Evolutionary conservation across 2,329 filamentous ascomycete genomes (phyloP), one percentile per base, ranked within the genome.

Genomic region (Bimuria novae-zelandiae): DNA sequence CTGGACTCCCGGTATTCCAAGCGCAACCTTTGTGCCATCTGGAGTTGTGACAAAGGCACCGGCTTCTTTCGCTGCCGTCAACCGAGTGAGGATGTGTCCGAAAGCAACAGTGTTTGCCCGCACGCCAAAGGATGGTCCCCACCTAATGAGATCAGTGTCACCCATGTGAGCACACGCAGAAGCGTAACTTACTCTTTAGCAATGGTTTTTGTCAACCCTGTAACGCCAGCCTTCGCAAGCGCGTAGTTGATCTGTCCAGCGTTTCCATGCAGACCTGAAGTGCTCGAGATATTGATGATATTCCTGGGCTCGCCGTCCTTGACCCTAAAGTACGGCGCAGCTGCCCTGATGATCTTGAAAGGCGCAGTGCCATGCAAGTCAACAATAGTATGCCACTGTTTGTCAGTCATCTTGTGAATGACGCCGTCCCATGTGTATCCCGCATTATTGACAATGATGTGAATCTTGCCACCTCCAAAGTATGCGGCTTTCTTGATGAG

Each of bases 391-490:
- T 94, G 88, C 90, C 90, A 95, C 80, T 95, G 90, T 78, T 90
- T 90, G 79, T 95, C 90, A 14, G 87, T 89, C 80, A 91, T 93
- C 81, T 94, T 95, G 80, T 95, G 90, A 61, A 95, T 91, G 33
- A 95, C 90, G 6, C 88, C 92, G 73, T 96, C 92, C 90, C 91
- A 96, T 0, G 92, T 96, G 76, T 90, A 95, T 36, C 90, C 91
- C 0, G 91, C 92, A 72, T 96, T 96, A 76, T 96, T 95, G 54
- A 96, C 89, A 51, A 96, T 88, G 70, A 94, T 89, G 74, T 96
- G 89, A 57, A 96, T 92, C 80, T 95, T 95, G 67, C 90, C 91
- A 59, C 82, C 79, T 53, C 92, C 92, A 69, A 96, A 95, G 42
- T 87, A 87, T 1, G 89, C 91, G 0, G 90, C 82, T 67, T 86